Conservation (phyloP, 495 filamentous ascomycete species). For the Penicillium mononematosum region DNA sequence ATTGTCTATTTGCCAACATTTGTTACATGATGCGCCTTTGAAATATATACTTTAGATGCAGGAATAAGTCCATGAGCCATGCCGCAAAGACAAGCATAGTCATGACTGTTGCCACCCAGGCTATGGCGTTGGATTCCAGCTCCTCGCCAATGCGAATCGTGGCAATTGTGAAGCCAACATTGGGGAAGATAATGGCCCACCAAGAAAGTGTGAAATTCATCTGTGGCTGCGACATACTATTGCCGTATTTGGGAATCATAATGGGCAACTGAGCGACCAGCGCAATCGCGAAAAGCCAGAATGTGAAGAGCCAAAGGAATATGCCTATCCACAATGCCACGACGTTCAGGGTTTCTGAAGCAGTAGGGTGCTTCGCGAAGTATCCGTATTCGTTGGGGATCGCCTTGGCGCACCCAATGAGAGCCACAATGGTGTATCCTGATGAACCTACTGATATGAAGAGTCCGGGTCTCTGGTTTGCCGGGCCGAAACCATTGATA, state of each 20-base stretch:
- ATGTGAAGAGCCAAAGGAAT: conserved; percentile 5
- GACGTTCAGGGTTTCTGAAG: conserved; percentile 2
- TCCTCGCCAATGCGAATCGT: conserved; percentile 2
- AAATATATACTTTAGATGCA: conserved; percentile 1
- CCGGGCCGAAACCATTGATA: background rate
- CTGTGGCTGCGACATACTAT: conserved; percentile 2
- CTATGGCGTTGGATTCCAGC: conserved; percentile 2
- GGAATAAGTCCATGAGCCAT: conserved; percentile 5
- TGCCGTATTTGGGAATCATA: background rate
- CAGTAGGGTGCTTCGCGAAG: conserved; percentile 2
- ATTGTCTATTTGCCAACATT: conserved; percentile 1
- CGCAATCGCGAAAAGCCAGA: conserved; percentile 3
- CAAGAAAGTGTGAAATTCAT: conserved; percentile 1
- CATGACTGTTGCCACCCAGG: conserved; percentile 2
- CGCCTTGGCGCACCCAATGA: background rate
- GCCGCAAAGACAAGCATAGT: background rate
- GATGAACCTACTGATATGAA: conserved; percentile 3
- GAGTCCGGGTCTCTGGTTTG: conserved; percentile 1
- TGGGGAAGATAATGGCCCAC: conserved; percentile 1
- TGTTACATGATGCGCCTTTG: conserved; percentile 4
- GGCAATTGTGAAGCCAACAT: conserved; percentile 2
- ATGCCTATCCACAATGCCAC: conserved; percentile 4
- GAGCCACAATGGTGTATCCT: conserved; percentile 4
- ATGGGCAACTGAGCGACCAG: background rate
- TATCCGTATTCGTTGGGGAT: conserved; percentile 1